phyloP scores from a whole-genome alignment of 345 rosid genomes.

The Populus deltoides region DNA sequence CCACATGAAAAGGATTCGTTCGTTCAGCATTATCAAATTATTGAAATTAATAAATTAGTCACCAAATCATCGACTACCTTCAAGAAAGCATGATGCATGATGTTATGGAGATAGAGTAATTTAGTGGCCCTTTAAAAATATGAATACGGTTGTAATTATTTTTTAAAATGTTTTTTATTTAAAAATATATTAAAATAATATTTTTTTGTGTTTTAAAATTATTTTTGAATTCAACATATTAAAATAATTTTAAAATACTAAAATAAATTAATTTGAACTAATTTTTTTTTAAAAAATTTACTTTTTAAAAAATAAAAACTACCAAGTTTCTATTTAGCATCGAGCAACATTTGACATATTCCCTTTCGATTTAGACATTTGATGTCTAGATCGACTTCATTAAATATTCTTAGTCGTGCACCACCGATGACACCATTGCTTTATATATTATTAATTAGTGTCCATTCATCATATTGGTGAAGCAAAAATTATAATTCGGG shows the following conservation, averaged over 20 bases:
- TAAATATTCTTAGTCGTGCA: not conserved
- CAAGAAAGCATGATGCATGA: not conserved
- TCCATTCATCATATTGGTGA: not conserved
- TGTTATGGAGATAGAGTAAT: not conserved
- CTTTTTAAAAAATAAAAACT: too few relatives aligned
- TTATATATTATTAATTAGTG: not conserved
- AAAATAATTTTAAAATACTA: too few relatives aligned
- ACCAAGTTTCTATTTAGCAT: not conserved
- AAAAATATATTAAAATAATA: too few relatives aligned
- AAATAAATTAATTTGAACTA: too few relatives aligned
- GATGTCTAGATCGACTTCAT: not conserved
- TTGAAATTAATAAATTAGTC: too few relatives aligned
- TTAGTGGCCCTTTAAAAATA: too few relatives aligned
- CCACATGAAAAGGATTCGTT: not conserved
- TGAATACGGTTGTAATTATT: too few relatives aligned
- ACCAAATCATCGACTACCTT: not conserved
- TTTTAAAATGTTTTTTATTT: too few relatives aligned
- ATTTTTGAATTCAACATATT: rapidly evolving
- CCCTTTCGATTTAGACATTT: not conserved
- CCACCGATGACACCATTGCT: not conserved
- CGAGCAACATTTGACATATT: not conserved
- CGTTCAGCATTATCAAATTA: too few relatives aligned
- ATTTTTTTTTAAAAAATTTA: too few relatives aligned
- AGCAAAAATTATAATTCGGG: not conserved
- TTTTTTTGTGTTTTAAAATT: too few relatives aligned